These are phyloP conservation scores for Populus davidiana DNA, from an alignment of 345 rosid genomes.

Conservation along the genomic window DNA sequence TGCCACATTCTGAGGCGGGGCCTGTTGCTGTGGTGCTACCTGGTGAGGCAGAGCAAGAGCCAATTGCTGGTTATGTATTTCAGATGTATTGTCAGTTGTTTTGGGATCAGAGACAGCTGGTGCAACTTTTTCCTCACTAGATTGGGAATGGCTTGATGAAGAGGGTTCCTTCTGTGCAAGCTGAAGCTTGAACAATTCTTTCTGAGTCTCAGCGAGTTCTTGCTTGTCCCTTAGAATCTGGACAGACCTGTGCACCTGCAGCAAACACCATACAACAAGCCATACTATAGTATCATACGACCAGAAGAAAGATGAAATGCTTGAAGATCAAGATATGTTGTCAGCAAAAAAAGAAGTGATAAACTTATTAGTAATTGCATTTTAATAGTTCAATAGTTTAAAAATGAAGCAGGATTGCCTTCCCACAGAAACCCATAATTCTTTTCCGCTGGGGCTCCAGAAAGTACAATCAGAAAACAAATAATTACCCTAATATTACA, in stretches of 20 bases:
- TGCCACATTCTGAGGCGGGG: slow-evolving; percentile 42
- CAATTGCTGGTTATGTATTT: slow-evolving; percentile 70
- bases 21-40: slow-evolving; percentile 62
- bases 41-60: slow-evolving; percentile 93
- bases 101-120: slow-evolving; percentile 59
- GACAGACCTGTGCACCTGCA: slow-evolving; percentile 95
- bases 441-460: not conserved
- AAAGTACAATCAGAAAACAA: not conserved
- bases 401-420: not conserved
- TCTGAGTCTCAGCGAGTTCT: slow-evolving; percentile 92
- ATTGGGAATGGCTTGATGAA: slow-evolving; percentile 60
- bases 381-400: not conserved
- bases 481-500: not conserved
- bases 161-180: slow-evolving; percentile 82
- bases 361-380: not conserved
- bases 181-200: slow-evolving; percentile 89
- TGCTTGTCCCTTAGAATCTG: slow-evolving; percentile 98
- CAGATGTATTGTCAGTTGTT: slow-evolving; percentile 54
- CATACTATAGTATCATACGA: slow-evolving; percentile 6
- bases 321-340: not conserved
- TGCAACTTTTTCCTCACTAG: slow-evolving; percentile 63
- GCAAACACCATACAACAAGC: slow-evolving; percentile 5
- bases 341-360: not conserved
- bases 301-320: not conserved
- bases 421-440: not conserved